These are phyloP conservation scores for Globisporangium viniferum DNA, from an alignment of 352 stramenopile species.

Conservation along the genomic window DNA sequence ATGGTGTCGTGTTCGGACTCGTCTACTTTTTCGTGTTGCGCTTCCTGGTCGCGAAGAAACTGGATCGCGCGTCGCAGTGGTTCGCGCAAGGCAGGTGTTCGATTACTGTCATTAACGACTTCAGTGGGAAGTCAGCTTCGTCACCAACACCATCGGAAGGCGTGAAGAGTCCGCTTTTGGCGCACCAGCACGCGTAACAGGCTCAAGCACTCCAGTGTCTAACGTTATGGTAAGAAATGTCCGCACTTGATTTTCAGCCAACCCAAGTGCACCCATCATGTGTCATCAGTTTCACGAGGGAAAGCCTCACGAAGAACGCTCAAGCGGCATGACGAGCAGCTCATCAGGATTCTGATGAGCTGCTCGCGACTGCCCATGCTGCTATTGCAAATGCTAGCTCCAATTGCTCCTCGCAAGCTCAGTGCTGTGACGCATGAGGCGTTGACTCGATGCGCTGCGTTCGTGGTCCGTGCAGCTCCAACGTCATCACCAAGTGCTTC, in stretches of 20 bases:
- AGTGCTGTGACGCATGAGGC: conserved; percentile 48
- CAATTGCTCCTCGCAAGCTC: too few species aligned
- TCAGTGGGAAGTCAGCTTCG: neutral
- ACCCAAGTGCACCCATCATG: too few species aligned
- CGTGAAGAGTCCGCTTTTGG: neutral
- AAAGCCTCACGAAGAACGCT: too few species aligned
- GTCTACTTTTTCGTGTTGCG: conserved; percentile 46
- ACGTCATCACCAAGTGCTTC: conserved; percentile 29
- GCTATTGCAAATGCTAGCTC: too few species aligned
- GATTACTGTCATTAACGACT: neutral
- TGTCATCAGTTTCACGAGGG: too few species aligned
- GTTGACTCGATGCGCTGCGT: conserved; percentile 41
- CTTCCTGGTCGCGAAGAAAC: conserved; percentile 26
- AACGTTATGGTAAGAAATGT: too few species aligned
- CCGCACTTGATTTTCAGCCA: too few species aligned
- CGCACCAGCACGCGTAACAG: neutral
- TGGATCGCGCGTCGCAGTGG: conserved; percentile 7
- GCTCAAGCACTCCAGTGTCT: too few species aligned
- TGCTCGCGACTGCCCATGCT: too few species aligned
- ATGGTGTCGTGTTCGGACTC: conserved; percentile 37
- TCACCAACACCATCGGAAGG: neutral
- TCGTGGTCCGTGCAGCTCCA: conserved; percentile 47
- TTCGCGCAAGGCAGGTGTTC: neutral
- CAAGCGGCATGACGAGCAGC: too few species aligned
- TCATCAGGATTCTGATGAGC: too few species aligned